These are phyloP conservation scores for Ormosia semicastrata DNA, from an alignment of 306 rosid species.

Conservation along the genomic window DNA sequence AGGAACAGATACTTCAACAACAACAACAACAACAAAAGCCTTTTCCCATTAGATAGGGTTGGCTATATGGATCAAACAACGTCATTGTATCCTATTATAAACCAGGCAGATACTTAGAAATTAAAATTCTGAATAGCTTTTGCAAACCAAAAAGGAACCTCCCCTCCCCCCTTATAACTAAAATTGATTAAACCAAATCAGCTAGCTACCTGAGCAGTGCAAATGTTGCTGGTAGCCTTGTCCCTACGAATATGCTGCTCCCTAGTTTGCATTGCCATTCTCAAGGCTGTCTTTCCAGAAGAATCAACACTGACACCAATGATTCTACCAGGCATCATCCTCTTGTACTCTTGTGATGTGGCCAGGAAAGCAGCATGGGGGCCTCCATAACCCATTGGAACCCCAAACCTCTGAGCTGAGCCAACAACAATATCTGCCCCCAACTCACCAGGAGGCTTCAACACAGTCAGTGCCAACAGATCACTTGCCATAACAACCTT, in stretches of 20 bases:
- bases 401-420: constrained; percentile 95
- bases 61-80: not conserved
- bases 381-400: constrained; percentile 99
- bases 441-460: constrained; percentile 95
- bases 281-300: constrained; percentile 82
- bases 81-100: not conserved
- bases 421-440: constrained; percentile 99
- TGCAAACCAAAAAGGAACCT: not conserved
- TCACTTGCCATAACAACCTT: constrained; percentile 99
- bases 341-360: constrained; percentile 98
- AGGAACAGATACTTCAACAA: not conserved
- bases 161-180: not conserved
- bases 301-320: constrained; percentile 96
- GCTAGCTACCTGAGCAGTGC: constrained; percentile 93
- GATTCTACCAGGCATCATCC: constrained; percentile 99
- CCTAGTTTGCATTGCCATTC: constrained; percentile 99
- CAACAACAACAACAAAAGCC: not conserved
- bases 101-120: not conserved
- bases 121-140: not conserved
- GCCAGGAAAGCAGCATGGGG: constrained; percentile 99
- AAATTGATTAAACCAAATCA: not conserved
- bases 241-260: constrained; percentile 99
- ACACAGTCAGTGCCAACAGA: constrained; percentile 76
- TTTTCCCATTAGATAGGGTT: not conserved
- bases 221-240: constrained; percentile 99